Conservation (phyloP, 129 eudicot genomes). For the Smallanthus sonchifolius region DNA sequence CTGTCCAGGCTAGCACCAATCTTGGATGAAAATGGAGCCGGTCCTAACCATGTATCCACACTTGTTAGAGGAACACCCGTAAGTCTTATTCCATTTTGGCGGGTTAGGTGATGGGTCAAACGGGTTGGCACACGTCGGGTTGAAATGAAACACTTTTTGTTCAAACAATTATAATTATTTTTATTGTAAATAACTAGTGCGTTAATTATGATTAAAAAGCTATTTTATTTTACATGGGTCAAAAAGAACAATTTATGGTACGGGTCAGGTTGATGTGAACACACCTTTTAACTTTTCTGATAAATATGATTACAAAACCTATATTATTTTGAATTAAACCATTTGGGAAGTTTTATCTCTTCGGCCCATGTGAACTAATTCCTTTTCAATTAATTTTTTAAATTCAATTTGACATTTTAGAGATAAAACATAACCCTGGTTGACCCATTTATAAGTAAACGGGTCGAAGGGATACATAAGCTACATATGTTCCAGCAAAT, state of each 20-base stretch:
- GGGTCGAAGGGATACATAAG: neutral
- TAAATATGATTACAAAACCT: neutral
- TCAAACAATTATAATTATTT: neutral
- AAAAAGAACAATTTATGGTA: neutral
- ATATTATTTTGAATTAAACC: neutral
- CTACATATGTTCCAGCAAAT: neutral
- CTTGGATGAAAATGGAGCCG: conserved; percentile 47
- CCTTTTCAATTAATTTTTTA: neutral
- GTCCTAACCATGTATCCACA: conserved; percentile 63
- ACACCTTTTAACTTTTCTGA: neutral
- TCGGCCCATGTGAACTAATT: neutral
- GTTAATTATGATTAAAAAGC: neutral
- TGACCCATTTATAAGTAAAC: neutral
- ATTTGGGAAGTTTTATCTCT: neutral
- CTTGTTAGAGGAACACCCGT: conserved; percentile 89
- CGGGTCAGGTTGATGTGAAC: neutral
- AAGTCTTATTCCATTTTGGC: conserved; percentile 24
- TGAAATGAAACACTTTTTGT: neutral
- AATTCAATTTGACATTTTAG: neutral
- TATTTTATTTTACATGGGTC: neutral
- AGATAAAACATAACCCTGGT: neutral
- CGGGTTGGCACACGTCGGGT: neutral
- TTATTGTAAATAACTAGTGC: neutral
- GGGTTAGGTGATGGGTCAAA: neutral
- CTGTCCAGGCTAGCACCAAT: conserved; percentile 89